phyloP scores from a whole-genome alignment of 2,329 filamentous ascomycete species.

The Beauveria pseudobassiana region DNA sequence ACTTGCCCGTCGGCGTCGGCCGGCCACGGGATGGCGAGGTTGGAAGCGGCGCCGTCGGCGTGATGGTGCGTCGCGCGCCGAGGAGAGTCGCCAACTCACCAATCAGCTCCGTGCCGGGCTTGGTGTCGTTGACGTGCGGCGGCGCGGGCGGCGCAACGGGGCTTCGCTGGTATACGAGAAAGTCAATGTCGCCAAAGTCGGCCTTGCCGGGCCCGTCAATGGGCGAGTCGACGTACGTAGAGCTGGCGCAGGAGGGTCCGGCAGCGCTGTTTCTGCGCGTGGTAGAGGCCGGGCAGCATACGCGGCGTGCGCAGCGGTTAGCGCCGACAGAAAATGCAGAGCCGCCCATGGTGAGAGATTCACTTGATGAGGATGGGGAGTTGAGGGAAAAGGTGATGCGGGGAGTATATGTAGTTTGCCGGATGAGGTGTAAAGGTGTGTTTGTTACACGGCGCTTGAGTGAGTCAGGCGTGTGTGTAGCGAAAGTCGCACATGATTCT shows the following conservation, averaged over 20 bases:
- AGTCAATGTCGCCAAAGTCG: slow-evolving; percentile 66
- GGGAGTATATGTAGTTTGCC: background rate
- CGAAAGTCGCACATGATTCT: background rate
- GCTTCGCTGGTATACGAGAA: slow-evolving; percentile 45
- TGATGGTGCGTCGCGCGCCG: slow-evolving; percentile 34
- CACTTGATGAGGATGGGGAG: background rate
- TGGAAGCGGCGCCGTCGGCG: slow-evolving; percentile 23
- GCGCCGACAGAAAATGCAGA: slow-evolving; percentile 43
- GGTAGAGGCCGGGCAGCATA: slow-evolving; percentile 54
- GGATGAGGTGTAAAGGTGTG: background rate
- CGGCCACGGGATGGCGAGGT: slow-evolving; percentile 52
- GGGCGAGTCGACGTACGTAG: slow-evolving; percentile 51
- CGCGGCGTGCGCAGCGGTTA: slow-evolving; percentile 54
- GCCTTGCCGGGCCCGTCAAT: slow-evolving; percentile 62
- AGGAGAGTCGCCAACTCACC: slow-evolving; percentile 28
- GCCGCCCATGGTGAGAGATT: slow-evolving; percentile 52
- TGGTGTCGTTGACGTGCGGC: background rate
- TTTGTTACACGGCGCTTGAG: background rate
- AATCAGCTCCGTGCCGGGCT: slow-evolving; percentile 21
- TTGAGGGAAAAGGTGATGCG: background rate
- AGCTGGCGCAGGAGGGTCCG: slow-evolving; percentile 39
- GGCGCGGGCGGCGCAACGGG: slow-evolving; percentile 11
- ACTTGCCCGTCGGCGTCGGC: slow-evolving; percentile 14
- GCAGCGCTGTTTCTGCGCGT: slow-evolving; percentile 38
- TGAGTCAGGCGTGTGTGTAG: background rate